Evolutionary conservation across 2,329 filamentous ascomycete genomes (phyloP), one percentile per base, ranked within the genome.

Genomic region (Hysterium pulicare): DNA sequence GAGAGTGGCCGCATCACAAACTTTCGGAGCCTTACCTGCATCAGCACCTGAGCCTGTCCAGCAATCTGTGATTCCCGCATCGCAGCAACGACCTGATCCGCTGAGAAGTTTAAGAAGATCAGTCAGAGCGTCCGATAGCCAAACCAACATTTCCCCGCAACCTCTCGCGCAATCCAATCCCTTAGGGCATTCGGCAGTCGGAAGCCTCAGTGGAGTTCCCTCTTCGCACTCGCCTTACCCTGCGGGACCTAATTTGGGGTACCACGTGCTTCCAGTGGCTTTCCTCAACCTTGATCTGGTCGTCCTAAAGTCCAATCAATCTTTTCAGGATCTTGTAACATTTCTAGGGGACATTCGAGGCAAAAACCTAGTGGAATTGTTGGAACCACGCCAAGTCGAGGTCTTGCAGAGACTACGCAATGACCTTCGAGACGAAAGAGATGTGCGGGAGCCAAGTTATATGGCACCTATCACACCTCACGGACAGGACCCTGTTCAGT

Each of bases 201-300:
- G 52, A 8, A 55, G 47, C 41, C 53, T 54, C 47, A 49, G 49
- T 40, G 44, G 46, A 31, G 33, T 43, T 20, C 26, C 50, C 6
- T 36, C 53, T 19, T 41, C 53, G 7, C 47, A 55, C 2, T 41
- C 53, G 7, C 47, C 55, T 2, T 63, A 63, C 45, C 37, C 46
- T 19, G 19, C 50, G 39, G 54, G 52, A 38, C 52, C 55, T 28
- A 57, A 49, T 52, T 41, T 55, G 45, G 54, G 45, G 41, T 56
- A 59, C 50, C 61, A 62, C 21, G 48, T 50, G 38, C 41, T 61
- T 32, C 62, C 63, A 8, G 51, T 63, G 5, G 72, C 70, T 6
- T 71, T 72, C 36, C 62, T 76, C 13, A 70, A 75, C 48, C 58
- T 75, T 40, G 72, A 77, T 43, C 53, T 77, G 33, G 60, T 68